Conservation (phyloP, 2,329 filamentous ascomycete species). For the Cordyceps militaris region DNA sequence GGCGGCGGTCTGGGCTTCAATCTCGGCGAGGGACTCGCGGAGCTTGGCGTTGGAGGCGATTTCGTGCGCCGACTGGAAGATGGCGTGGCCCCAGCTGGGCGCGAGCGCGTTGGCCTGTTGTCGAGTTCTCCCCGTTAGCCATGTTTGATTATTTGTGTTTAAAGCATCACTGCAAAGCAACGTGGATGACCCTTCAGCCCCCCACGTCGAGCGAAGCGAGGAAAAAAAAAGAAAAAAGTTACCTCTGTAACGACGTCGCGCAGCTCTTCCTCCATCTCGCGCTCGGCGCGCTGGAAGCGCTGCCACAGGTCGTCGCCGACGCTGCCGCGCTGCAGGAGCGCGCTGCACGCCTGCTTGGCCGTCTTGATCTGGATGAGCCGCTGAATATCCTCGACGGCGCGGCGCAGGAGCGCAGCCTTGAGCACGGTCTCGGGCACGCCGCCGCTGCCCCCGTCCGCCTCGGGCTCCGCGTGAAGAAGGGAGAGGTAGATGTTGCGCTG, state of each 20-base stretch:
- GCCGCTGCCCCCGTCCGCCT: constrained; percentile 54
- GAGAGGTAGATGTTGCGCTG: constrained; percentile 94
- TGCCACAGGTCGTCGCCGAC: constrained; percentile 96
- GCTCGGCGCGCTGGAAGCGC: constrained; percentile 83
- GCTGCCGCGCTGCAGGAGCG: constrained; percentile 78
- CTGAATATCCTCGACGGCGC: constrained; percentile 88
- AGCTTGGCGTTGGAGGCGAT: constrained; percentile 79
- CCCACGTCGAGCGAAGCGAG: constrained; percentile 4
- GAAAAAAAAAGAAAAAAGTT: constrained; percentile 20
- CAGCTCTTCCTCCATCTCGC: constrained; percentile 95
- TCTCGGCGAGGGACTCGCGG: constrained; percentile 66
- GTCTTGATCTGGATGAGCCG: constrained; percentile 83
- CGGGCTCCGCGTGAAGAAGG: constrained; percentile 70
- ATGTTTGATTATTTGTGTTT: too few relatives aligned
- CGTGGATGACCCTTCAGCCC: not conserved
- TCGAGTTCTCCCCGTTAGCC: not conserved
- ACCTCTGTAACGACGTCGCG: constrained; percentile 92
- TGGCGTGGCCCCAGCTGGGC: constrained; percentile 84
- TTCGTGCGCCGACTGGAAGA: constrained; percentile 97
- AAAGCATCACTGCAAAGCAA: too few relatives aligned
- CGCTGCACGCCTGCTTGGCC: constrained; percentile 80
- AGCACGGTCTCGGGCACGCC: constrained; percentile 76
- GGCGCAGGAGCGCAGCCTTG: constrained; percentile 78
- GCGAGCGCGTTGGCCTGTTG: constrained; percentile 79
- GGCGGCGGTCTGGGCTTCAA: constrained; percentile 60